Conservation (phyloP, 1,284 basidiomycete genomes). For the Coniophora puteana region DNA sequence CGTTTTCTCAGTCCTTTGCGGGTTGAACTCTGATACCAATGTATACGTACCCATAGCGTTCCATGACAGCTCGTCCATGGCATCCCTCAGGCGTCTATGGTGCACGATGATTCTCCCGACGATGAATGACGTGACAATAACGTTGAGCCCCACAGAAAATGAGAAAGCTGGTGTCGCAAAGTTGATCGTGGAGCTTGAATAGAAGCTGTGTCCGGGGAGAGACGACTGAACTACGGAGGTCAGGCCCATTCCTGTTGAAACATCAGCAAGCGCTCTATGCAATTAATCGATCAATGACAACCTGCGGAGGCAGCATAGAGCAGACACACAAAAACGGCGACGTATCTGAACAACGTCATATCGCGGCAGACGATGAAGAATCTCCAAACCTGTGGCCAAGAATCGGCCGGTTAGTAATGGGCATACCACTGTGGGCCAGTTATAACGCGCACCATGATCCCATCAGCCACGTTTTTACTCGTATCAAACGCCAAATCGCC, state of each 20-base stretch:
- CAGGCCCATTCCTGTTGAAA: neutral
- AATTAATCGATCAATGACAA: no score
- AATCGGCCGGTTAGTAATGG: neutral
- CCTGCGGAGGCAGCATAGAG: no score
- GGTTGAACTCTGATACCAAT: no score
- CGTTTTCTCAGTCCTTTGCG: no score
- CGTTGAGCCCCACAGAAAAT: constrained; percentile 26
- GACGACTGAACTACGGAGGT: constrained; percentile 18
- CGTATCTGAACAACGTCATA: neutral
- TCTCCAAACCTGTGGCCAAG: neutral
- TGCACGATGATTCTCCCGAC: constrained; percentile 23
- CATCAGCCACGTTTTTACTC: constrained; percentile 32
- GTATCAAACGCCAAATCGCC: constrained; percentile 21
- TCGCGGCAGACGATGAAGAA: neutral
- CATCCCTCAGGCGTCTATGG: constrained; percentile 12
- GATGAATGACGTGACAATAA: constrained; percentile 30
- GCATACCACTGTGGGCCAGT: neutral
- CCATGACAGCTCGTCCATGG: constrained; percentile 11
- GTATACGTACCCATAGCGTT: no score
- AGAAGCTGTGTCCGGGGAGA: constrained; percentile 15
- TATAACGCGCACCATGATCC: constrained; percentile 19
- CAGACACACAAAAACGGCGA: no score
- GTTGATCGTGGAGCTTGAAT: constrained; percentile 12
- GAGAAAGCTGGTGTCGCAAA: constrained; percentile 20
- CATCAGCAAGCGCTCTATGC: no score